phyloP scores from a whole-genome alignment of 441 rosid species.

The Erodium moschatum region DNA sequence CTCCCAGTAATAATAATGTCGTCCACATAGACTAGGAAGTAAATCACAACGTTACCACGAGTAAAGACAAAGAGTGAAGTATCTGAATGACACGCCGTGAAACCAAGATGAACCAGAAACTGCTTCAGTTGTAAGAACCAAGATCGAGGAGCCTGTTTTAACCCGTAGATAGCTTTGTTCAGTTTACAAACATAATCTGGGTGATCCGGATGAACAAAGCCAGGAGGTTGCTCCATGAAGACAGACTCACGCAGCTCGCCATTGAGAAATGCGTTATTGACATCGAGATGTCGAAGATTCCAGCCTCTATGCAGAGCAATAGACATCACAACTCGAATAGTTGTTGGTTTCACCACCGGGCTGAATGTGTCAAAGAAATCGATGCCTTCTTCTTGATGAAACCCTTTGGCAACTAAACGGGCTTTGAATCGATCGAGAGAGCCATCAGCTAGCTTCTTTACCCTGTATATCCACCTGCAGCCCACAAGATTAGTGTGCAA shows the following conservation, averaged over 20 bases:
- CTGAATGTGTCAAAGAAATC: neutral
- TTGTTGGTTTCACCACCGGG: neutral
- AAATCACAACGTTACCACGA: too few species aligned
- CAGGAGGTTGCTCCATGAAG: neutral
- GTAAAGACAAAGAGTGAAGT: neutral
- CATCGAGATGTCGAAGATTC: neutral
- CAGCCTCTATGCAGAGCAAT: neutral
- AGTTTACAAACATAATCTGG: too few species aligned
- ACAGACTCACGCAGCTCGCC: neutral
- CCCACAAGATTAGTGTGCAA: neutral
- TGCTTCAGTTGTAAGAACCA: neutral
- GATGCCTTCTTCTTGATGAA: neutral
- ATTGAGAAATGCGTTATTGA: neutral
- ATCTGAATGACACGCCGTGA: neutral
- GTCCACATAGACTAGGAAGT: too few species aligned
- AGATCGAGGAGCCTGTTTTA: neutral
- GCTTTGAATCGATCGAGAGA: neutral
- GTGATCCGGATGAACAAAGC: too few species aligned
- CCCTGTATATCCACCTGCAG: neutral
- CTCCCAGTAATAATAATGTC: neutral
- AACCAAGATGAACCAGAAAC: neutral
- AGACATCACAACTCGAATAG: neutral
- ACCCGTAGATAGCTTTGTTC: too few species aligned
- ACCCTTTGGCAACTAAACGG: neutral
- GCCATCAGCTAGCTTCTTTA: neutral